Base-by-base conservation (phyloP, 345 rosid species). In the Jatropha curcas region DNA sequence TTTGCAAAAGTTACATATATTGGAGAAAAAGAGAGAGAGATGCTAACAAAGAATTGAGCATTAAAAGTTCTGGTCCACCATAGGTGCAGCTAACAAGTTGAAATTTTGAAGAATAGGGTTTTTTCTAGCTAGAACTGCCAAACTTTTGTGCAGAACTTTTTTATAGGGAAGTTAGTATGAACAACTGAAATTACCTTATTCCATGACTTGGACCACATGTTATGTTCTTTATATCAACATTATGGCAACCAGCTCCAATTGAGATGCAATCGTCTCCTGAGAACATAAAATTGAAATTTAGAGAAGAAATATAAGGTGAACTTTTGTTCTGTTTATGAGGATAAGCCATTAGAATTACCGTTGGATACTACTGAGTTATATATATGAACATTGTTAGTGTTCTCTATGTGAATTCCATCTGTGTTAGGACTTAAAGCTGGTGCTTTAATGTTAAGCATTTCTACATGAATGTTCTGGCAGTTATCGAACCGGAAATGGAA, bases 201-300 rank as follows among this genome's bases (percentile, higher is more conserved):
- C 86, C 84, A 45, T 83, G 84, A 56, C 84, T 66, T 5, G 84
- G 84, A 51, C 82, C 84, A 39, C 86, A 83, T 9, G 72, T 75
- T 31, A 80, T 72, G 10, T 80, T 70, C 60, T 70, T 55, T 25
- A 83, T 78, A 24, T 72, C 28, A 7, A 83, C 75, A 66, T 83
- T 75, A 22, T 62, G 71, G 45, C 86, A 76, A 25, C 84, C 78
- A 13, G 77, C 71, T 56, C 73, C 76, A 22, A 83, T 83, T 2
- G 86, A 73, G 20, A 83, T 67, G 64, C 86, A 83, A 70, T 83
- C 86, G 43, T 83, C 86, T 8, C 86, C 86, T 83, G 27, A 30
- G n/a, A 39, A 34, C 34, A 50, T 33, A 22, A 4, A 17, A 33
- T n/a, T 20, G 63, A 48, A 22, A 12, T 4, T 3, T 0, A 43